These are phyloP conservation scores for Hansenula lynferdii DNA, from an alignment of 1,139 yeast species.

Conservation along the genomic window DNA sequence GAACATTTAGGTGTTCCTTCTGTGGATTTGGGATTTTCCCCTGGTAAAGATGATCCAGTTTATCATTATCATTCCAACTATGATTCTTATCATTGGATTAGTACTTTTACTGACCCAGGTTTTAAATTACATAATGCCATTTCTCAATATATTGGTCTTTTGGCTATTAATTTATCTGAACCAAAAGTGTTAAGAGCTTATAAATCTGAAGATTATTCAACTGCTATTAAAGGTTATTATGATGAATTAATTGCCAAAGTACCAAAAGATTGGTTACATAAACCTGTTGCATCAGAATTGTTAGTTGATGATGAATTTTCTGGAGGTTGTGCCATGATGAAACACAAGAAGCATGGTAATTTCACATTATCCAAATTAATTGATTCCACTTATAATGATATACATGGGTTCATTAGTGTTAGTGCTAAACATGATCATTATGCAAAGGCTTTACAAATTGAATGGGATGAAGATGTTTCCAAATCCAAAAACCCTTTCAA, in stretches of 20 bases:
- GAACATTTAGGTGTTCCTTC: slow-evolving; percentile 68
- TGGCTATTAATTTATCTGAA: slow-evolving; percentile 43
- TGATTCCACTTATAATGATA: slow-evolving; percentile 9
- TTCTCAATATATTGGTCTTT: slow-evolving; percentile 46
- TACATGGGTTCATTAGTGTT: slow-evolving; percentile 11
- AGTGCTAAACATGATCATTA: slow-evolving; percentile 26
- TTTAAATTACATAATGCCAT: slow-evolving; percentile 50
- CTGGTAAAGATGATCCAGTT: slow-evolving; percentile 40
- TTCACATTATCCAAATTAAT: slow-evolving; percentile 12
- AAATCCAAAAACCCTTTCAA: slow-evolving; percentile 23
- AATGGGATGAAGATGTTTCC: slow-evolving; percentile 21
- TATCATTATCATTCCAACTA: slow-evolving; percentile 70
- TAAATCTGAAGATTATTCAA: slow-evolving; percentile 39
- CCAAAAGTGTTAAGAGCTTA: slow-evolving; percentile 37
- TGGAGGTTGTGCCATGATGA: slow-evolving; percentile 9
- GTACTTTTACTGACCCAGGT: slow-evolving; percentile 51
- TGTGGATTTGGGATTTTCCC: slow-evolving; percentile 48
- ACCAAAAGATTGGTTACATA: slow-evolving; percentile 34
- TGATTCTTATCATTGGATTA: slow-evolving; percentile 68
- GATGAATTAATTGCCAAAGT: slow-evolving; percentile 26
- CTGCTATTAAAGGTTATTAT: slow-evolving; percentile 29
- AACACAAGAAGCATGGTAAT: slow-evolving; percentile 3
- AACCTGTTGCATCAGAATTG: slow-evolving; percentile 8
- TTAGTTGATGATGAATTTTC: slow-evolving; percentile 8
- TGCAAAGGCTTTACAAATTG: slow-evolving; percentile 22